Evolutionary conservation across 257 asterid genomes (phyloP).

Genomic region (Solanum tacnaense): DNA sequence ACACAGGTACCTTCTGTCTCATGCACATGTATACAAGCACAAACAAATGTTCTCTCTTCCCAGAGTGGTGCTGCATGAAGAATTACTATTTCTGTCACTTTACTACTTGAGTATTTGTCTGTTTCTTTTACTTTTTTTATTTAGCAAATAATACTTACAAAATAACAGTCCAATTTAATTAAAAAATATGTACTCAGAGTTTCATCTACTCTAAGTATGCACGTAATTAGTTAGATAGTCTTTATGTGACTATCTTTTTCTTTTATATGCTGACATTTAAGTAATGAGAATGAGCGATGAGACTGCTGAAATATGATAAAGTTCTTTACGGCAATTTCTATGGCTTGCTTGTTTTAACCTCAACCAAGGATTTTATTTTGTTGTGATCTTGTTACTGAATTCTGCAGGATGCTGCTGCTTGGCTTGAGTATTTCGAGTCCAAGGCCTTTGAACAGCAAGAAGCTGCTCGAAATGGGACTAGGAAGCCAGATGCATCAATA

Average conservation of each 20-base stretch:
- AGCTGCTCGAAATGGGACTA: slow-evolving; percentile 87
- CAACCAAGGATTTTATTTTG: neutral
- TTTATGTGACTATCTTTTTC: neutral
- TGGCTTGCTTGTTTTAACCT: neutral
- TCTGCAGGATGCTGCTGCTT: slow-evolving; percentile 97
- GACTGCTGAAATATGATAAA: neutral
- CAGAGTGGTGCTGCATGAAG: neutral
- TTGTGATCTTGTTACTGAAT: neutral
- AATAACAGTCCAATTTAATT: neutral
- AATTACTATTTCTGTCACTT: neutral
- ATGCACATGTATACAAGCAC: neutral
- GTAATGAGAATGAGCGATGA: neutral
- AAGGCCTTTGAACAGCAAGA: slow-evolving; percentile 98
- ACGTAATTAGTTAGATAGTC: neutral
- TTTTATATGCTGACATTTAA: neutral
- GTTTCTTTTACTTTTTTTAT: neutral
- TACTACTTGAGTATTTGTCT: neutral
- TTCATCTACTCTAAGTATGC: neutral
- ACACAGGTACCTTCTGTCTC: slow-evolving; percentile 57
- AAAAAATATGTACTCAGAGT: neutral
- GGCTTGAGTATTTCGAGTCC: slow-evolving; percentile 98
- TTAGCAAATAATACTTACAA: neutral
- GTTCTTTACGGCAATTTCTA: neutral
- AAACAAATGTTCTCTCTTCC: neutral
- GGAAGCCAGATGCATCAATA: slow-evolving; percentile 85